These are phyloP conservation scores for Apostasia shenzhenica DNA, from an alignment of 106 monocot genomes.

Conservation along the genomic window DNA sequence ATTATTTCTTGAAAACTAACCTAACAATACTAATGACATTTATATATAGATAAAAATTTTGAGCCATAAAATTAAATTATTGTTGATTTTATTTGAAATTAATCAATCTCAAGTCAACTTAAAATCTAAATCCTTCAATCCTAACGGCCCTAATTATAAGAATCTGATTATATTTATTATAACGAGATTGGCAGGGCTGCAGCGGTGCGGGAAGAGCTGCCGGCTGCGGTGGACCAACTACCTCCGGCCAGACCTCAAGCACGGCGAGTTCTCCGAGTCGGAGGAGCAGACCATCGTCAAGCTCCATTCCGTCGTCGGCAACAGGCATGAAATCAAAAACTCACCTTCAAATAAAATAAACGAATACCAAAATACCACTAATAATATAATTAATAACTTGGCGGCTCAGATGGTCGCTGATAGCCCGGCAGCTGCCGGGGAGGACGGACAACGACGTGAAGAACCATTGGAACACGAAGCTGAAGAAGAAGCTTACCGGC, in stretches of 20 bases:
- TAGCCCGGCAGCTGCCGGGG: constrained; percentile 81
- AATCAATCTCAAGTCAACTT: too few relatives aligned
- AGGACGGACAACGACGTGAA: constrained; percentile 97
- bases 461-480: constrained; percentile 99
- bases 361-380: not conserved
- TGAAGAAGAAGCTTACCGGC: constrained; percentile 92
- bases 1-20: too few relatives aligned
- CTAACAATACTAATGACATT: too few relatives aligned
- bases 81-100: too few relatives aligned
- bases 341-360: not conserved
- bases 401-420: constrained; percentile 73
- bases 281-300: constrained; percentile 94
- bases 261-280: constrained; percentile 73
- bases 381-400: too few relatives aligned
- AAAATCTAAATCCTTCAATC: too few relatives aligned
- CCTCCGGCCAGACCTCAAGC: constrained; percentile 93
- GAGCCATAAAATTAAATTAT: too few relatives aligned
- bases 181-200: constrained; percentile 43
- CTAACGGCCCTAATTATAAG: too few relatives aligned
- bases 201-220: constrained; percentile 97
- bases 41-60: too few relatives aligned
- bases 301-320: constrained; percentile 86
- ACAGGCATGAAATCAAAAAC: constrained; percentile 29
- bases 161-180: too few relatives aligned
- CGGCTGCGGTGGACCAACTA: constrained; percentile 98